Evolutionary conservation across 2,329 filamentous ascomycete species (phyloP), one percentile per base, ranked within the genome.

Genomic region (Verticillium nonalfalfae): DNA sequence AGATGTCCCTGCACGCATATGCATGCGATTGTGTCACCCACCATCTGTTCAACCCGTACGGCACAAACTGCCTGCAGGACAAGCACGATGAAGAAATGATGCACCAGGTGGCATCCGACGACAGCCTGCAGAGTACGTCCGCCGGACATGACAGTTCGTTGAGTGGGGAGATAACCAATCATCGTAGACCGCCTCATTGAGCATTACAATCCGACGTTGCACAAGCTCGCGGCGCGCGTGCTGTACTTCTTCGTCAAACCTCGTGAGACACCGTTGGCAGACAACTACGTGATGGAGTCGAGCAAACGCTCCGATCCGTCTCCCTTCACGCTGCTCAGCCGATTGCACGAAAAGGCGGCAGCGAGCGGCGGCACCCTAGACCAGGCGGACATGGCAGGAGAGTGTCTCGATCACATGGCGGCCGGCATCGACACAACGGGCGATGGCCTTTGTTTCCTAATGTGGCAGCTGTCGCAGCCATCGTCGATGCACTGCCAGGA

Each of bases 391-490:
- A 81, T 85, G 64, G 86, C 86, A 0, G 87, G 87, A 21, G 88
- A 91, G 72, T 89, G 85, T 67, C 81, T 89, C 61, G 88, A 90
- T 66, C 88, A 90, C 70, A 86, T 90, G 84, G 85, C 83, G 0
- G 88, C 88, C 0, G 88, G 88, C 0, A 89, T 90, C 63, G 88
- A 90, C 67, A 90, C 88, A 0, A 90, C 88, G 0, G 87, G 87
- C 15, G 88, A 90, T 66, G 86, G 80, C 0, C 76, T 90, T 0
- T 90, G 86, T 68, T 90, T 90, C 68, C 76, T 90, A 13, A 87
- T 91, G 84, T 88, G 87, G 81, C 83, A 90, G 69, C 77, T 91
- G 2, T 90, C 88, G 1, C 83, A 85, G 64, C 84, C 85, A 1
- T 72, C 78, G 7, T 86, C 82, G 4, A 66, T 75, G 1, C 62